Evolutionary conservation across 169 alveolate genomes (phyloP), one percentile per base, ranked within the genome.

Genomic region (Condylostoma magnum): DNA sequence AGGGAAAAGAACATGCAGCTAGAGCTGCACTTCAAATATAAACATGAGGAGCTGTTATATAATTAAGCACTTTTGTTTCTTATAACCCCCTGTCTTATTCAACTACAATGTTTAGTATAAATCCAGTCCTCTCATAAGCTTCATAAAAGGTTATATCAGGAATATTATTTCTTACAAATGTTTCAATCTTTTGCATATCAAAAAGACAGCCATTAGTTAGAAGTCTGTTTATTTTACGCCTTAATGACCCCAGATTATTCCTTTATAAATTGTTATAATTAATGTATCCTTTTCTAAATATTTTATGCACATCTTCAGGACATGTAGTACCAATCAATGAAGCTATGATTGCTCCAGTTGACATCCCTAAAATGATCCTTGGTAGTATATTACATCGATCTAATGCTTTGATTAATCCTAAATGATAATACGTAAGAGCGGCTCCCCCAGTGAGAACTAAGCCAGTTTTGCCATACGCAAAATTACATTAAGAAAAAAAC

Each of bases 61-160:
- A 86, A 52, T 86, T 86, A 18, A 86, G 52, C 3, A 86, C 76
- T 48, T 82, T 70, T 20, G 60, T 37, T 43, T 79, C 82, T 47
- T 72, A 74, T 22, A 51, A 57, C 10, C 71, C 60, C 15, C 56
- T 57, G 10, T 22, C 10, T 6, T 67, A 79, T 20, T 87, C 73
- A 2, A 83, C 90, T 12, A 86, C 76, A 12, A 86, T 83, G 55
- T 86, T 86, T 28, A 86, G 58, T 4, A 70, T 77, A 84, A 88
- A 77, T 28, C 83, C 83, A 28, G 74, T 36, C 44, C 63, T 68
- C 15, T 77, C 86, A 56, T 80, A 80, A 10, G 86, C 89, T 70
- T 86, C 93, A 65, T 79, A 48, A 66, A 86, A 86, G 0, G 93
- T 86, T 1, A 76, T n/a, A 41, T 86, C 87, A 22, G 87, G 87